Percentiles rank a stretch among this genome's conserved stretches.
Conservation (phyloP, 1,139 yeast genomes). For the Hemisphaericaspora subhashii region DNA sequence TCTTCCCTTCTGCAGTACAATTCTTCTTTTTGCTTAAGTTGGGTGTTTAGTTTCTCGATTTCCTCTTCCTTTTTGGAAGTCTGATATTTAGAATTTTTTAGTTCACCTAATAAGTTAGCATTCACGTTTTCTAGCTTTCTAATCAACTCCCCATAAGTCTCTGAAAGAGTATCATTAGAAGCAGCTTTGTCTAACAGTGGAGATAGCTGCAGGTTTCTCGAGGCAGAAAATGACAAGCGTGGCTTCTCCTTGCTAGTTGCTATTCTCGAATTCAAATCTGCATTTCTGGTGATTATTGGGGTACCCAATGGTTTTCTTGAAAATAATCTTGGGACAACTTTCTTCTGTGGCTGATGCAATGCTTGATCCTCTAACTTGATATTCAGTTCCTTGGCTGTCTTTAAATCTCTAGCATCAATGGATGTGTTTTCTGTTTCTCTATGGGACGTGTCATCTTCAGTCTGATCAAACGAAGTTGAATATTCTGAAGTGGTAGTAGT, state of each 20-base stretch:
- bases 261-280: neutral
- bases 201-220: neutral
- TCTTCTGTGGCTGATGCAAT: neutral
- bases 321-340: slow-evolving; percentile 2
- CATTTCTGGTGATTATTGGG: neutral
- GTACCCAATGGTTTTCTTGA: neutral
- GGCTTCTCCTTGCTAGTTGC: neutral
- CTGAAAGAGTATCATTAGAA: neutral
- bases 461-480: neutral
- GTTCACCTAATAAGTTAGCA: neutral
- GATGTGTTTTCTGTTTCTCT: slow-evolving; percentile 2
- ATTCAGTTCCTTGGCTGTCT: no score
- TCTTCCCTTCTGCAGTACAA: neutral
- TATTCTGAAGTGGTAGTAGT: neutral
- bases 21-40: neutral
- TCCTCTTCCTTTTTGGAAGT: neutral
- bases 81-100: neutral
- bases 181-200: neutral
- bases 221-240: no score
- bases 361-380: neutral
- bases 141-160: slow-evolving; percentile 1
- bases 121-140: slow-evolving; percentile 3
- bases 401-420: neutral
- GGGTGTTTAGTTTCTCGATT: neutral
- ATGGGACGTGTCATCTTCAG: neutral